phyloP scores from a whole-genome alignment of 2,329 filamentous ascomycete genomes.

The Plenodomus tracheiphilus region DNA sequence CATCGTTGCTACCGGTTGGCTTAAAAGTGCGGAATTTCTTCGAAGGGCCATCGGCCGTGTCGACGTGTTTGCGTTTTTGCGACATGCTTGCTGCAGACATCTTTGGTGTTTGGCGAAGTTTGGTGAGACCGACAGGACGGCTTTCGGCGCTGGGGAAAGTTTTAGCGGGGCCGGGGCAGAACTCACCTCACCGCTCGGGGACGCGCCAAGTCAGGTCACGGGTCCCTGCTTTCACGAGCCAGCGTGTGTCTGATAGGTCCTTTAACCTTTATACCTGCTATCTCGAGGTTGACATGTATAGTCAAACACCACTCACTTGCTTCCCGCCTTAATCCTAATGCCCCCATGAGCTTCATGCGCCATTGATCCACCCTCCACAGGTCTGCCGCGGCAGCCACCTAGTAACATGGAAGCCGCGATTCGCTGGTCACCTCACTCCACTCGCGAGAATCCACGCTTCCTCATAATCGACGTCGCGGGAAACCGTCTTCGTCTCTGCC shows the following conservation, averaged over 20 bases:
- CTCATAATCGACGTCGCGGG: constrained; percentile 64
- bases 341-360: background rate
- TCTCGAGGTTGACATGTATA: background rate
- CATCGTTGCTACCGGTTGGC: constrained; percentile 12
- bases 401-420: constrained; percentile 62
- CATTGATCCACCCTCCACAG: background rate
- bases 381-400: background rate
- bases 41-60: constrained; percentile 17
- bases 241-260: background rate
- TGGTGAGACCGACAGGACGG: constrained; percentile 1
- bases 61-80: constrained; percentile 41
- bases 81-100: constrained; percentile 31
- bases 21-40: constrained; percentile 34
- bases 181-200: constrained; percentile 17
- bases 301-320: background rate
- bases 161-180: constrained; percentile 37
- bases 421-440: constrained; percentile 65
- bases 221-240: constrained; percentile 19
- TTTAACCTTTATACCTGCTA: background rate
- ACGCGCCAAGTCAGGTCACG: constrained; percentile 26
- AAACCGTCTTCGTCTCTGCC: constrained; percentile 62
- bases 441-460: constrained; percentile 57
- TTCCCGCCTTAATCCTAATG: background rate
- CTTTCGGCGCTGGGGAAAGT: constrained; percentile 23
- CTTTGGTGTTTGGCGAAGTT: constrained; percentile 1